Conservation (phyloP, 2,329 filamentous ascomycete genomes). For the Cryphonectria japonica region DNA sequence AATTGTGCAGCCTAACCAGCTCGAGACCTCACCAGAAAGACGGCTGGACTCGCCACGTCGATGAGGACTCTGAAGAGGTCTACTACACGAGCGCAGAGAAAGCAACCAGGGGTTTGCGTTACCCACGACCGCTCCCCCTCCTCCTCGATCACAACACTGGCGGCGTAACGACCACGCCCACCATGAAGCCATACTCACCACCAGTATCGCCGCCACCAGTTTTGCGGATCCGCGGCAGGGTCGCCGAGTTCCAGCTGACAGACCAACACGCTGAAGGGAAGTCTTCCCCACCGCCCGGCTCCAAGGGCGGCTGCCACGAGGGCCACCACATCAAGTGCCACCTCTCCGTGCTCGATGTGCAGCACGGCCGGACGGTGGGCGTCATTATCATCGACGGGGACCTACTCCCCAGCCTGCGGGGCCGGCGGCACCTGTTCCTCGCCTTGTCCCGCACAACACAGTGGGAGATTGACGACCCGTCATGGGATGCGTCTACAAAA, state of each 20-base stretch:
- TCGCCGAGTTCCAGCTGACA: conserved; percentile 7
- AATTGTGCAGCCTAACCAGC: neutral
- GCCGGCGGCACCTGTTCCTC: conserved; percentile 18
- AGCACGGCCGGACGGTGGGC: conserved; percentile 11
- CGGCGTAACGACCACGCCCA: neutral
- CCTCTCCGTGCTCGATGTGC: conserved; percentile 17
- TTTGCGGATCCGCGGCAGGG: conserved; percentile 4
- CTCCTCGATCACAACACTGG: neutral
- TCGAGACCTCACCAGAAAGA: neutral
- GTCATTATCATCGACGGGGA: conserved; percentile 13
- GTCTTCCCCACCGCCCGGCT: neutral
- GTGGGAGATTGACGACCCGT: conserved; percentile 11
- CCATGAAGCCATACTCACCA: neutral
- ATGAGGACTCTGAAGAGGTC: conserved; percentile 13
- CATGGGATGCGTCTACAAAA: conserved; percentile 16
- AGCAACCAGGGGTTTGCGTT: neutral
- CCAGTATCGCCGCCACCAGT: neutral
- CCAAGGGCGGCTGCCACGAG: neutral
- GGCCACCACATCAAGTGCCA: conserved; percentile 14
- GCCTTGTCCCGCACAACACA: conserved; percentile 18
- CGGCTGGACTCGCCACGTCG: conserved; percentile 15
- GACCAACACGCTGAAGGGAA: conserved; percentile 1
- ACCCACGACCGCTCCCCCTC: conserved; percentile 5
- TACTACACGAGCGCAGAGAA: conserved; percentile 12
- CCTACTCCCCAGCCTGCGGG: conserved; percentile 5